Evolutionary conservation across 1,139 yeast genomes (phyloP).

Genomic region (Trichomonascaceae sp.): DNA sequence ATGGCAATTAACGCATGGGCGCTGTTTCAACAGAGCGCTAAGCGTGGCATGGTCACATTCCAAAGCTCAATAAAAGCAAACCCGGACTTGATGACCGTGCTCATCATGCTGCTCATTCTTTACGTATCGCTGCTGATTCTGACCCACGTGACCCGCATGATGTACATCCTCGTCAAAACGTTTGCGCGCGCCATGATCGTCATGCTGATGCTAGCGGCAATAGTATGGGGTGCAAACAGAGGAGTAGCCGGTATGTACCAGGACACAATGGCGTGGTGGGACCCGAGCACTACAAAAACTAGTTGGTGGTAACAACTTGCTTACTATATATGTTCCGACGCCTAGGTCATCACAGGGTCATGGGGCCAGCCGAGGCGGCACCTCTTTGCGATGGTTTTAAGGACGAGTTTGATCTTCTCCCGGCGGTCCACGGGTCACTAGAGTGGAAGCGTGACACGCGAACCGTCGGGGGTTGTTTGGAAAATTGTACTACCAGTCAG

Average conservation of each 20-base stretch:
- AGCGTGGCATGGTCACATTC: background rate
- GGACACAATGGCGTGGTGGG: constrained; percentile 6
- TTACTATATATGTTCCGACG: background rate
- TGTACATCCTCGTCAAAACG: constrained; percentile 16
- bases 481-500: too few species aligned
- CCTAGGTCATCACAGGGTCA: background rate
- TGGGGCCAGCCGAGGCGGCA: background rate
- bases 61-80: too few species aligned
- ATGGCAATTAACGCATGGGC: background rate
- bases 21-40: background rate
- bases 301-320: background rate
- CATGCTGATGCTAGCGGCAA: constrained; percentile 9
- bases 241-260: constrained; percentile 15
- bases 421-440: too few species aligned
- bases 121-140: constrained; percentile 20
- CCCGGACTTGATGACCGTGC: constrained; percentile 16
- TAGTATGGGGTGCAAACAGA: constrained; percentile 14
- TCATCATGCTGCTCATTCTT: constrained; percentile 15
- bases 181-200: constrained; percentile 11
- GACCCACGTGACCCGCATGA: constrained; percentile 18
- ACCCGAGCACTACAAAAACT: background rate
- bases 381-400: background rate
- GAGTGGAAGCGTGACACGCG: too few species aligned
- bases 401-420: background rate
- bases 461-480: too few species aligned